Conservation (phyloP, 495 filamentous ascomycete genomes). For the Echria macrotheca region DNA sequence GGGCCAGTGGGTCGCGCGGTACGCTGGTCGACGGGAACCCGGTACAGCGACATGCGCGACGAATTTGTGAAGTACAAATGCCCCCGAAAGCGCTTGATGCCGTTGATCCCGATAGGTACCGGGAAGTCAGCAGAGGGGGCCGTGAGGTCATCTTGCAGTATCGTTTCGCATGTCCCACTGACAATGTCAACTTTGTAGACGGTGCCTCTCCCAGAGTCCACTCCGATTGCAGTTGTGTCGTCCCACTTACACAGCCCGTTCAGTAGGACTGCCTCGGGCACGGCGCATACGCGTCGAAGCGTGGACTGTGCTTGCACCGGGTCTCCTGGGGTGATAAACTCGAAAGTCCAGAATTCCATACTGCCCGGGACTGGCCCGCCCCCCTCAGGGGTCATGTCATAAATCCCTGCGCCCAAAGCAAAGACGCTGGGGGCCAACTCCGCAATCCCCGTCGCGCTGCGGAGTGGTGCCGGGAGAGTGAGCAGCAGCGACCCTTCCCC, state of each 20-base stretch:
- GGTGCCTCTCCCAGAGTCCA: conserved; percentile 17
- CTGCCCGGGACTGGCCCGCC: conserved; percentile 28
- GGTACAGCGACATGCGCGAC: conserved; percentile 1
- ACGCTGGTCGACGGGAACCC: conserved; percentile 9
- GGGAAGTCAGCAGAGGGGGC: too few species aligned
- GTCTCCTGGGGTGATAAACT: conserved; percentile 25
- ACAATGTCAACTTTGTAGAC: conserved; percentile 11
- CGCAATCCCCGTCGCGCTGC: conserved; percentile 38
- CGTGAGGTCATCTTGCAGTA: conserved; percentile 13
- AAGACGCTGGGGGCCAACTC: conserved; percentile 38
- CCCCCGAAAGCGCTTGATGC: conserved; percentile 23
- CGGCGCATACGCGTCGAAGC: too few species aligned
- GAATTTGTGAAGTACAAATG: conserved; percentile 39
- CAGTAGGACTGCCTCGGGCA: conserved; percentile 35
- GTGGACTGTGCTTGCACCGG: too few species aligned
- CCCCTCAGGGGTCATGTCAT: conserved; percentile 21
- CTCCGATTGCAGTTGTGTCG: conserved; percentile 25
- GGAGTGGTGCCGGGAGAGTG: conserved; percentile 31
- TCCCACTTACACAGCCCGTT: conserved; percentile 35
- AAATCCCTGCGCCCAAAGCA: conserved; percentile 36
- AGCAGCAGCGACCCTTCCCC: conserved; percentile 27
- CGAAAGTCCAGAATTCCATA: conserved; percentile 30
- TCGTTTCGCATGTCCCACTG: conserved; percentile 5
- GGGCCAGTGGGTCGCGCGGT: conserved; percentile 10
- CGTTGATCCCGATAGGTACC: conserved; percentile 44